These are phyloP conservation scores for Salvia splendens DNA, from an alignment of 257 asterid species.

Conservation along the genomic window DNA sequence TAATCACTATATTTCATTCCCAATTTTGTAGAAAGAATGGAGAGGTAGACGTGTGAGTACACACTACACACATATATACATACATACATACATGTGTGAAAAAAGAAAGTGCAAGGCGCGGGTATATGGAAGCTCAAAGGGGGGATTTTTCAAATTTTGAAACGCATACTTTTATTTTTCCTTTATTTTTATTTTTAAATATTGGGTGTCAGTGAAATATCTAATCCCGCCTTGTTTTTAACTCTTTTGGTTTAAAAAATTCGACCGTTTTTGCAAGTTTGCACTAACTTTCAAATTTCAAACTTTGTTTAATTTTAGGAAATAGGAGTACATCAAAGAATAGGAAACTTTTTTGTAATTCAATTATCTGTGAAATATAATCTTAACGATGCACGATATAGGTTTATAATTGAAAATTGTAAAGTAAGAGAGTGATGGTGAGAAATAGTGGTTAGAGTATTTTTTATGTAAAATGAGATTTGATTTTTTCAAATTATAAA, in stretches of 20 bases:
- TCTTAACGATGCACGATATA: too few species aligned
- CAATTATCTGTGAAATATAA: too few species aligned
- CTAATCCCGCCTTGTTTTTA: slow-evolving; percentile 49
- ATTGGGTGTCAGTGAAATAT: slow-evolving; percentile 19
- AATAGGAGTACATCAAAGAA: background rate
- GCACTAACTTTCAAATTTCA: slow-evolving; percentile 13
- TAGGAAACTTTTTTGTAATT: background rate
- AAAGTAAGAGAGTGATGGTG: too few species aligned
- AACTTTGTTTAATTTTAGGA: background rate
- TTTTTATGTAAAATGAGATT: too few species aligned
- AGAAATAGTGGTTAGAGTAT: too few species aligned
- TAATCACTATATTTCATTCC: background rate
- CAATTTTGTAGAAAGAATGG: too few species aligned
- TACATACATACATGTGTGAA: slow-evolving; percentile 1
- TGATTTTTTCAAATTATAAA: too few species aligned
- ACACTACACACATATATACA: background rate
- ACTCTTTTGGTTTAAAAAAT: slow-evolving; percentile 30
- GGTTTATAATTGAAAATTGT: too few species aligned
- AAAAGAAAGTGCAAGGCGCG: slow-evolving; percentile 21
- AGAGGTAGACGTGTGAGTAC: background rate
- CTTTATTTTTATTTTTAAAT: background rate
- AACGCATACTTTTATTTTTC: slow-evolving; percentile 15
- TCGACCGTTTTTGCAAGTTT: slow-evolving; percentile 49
- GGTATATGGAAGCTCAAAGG: slow-evolving; percentile 26
- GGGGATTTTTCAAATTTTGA: slow-evolving; percentile 53